phyloP scores from a whole-genome alignment of 306 rosid genomes.

The Cicer pinnatifidum region DNA sequence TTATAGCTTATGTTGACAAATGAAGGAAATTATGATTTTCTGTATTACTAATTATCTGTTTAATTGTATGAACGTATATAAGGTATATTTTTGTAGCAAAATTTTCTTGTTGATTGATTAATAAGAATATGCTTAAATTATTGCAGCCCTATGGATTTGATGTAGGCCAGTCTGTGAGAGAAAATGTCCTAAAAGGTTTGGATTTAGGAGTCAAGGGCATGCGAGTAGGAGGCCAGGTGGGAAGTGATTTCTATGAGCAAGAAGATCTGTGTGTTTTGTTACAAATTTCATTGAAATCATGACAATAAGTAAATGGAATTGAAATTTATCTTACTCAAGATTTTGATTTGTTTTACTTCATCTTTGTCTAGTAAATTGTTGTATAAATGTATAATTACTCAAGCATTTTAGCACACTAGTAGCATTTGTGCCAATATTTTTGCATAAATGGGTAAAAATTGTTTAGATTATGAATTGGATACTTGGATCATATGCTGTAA shows the following conservation, averaged over 20 bases:
- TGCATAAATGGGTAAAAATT: slow-evolving; percentile 12
- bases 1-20: neutral
- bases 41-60: neutral
- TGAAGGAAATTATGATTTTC: neutral
- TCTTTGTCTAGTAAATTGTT: neutral
- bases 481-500: slow-evolving; percentile 31
- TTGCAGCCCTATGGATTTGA: slow-evolving; percentile 98
- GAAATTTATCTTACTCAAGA: neutral
- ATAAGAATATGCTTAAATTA: slow-evolving; percentile 46
- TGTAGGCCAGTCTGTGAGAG: slow-evolving; percentile 87
- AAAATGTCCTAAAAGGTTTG: slow-evolving; percentile 84
- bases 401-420: slow-evolving; percentile 24
- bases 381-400: neutral
- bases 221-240: slow-evolving; percentile 95
- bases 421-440: slow-evolving; percentile 20
- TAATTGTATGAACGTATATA: too few relatives aligned
- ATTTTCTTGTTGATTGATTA: slow-evolving; percentile 30
- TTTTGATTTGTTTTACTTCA: slow-evolving; percentile 24
- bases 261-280: slow-evolving; percentile 18
- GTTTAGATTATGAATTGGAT: slow-evolving; percentile 34
- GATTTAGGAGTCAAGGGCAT: slow-evolving; percentile 93
- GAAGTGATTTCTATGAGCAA: slow-evolving; percentile 39
- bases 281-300: slow-evolving; percentile 20
- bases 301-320: slow-evolving; percentile 31
- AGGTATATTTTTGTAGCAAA: slow-evolving; percentile 5